Base-by-base conservation (phyloP, 306 rosid genomes). In the Gillenia trifoliata region DNA sequence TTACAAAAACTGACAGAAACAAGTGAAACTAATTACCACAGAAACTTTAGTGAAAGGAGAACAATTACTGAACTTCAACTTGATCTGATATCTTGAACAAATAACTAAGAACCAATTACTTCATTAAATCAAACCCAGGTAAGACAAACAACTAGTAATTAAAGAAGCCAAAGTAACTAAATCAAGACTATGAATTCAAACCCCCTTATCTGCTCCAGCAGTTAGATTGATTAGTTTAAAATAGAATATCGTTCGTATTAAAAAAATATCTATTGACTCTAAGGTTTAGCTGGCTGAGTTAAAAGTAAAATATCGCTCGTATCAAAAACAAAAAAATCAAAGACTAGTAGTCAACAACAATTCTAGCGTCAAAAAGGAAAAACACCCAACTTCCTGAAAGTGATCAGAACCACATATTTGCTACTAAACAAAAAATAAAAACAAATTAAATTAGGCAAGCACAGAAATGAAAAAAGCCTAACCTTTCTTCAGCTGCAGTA, bases 401-500 rank as follows among this genome's bases (percentile, higher is more conserved):
- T 29, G 23, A 59, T 15, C 55, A 28, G 60, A 55, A 8, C 38
- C 20, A 71, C 50, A 64, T 4, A 26, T 19, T 26, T 47, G 25
- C 19, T 30, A 6, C 64, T 47, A 75, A 72, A 20, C 20, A 12
- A 70, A 38, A 74, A 75, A 11, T 3, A 7, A 66, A 41, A 61
- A 75, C 29, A 22, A 57, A 15, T 4, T 43, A 43, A 61, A 55
- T 47, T 41, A 59, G 55, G 49, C 29, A 34, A 41, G 26, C 43
- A 64, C 36, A 49, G 71, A 34, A 79, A 49, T 13, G 64, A 54
- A 63, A 63, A 68, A 22, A 60, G 54, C 72, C 84, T 23, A 72
- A 90, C 87, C 91, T 86, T 65, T 82, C 52, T 50, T 65, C 38
- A 75, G 75, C 80, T 62, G 75, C 77, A 68, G 79, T 26, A 70